phyloP scores from a whole-genome alignment of 495 filamentous ascomycete genomes.

The Hypomontagnella submonticulosa region DNA sequence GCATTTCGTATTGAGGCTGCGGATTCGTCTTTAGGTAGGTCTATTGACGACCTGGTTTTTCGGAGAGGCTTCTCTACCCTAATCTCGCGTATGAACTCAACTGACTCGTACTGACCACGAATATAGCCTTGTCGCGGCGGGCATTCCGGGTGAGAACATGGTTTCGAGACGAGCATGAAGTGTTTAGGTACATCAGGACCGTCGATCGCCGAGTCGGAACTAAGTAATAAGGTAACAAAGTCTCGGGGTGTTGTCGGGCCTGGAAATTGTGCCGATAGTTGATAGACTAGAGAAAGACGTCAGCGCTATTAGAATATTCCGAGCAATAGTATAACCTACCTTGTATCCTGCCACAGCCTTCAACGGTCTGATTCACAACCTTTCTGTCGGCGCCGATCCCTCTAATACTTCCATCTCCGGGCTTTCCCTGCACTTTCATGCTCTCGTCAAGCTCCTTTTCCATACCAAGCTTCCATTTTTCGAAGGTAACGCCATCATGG shows the following conservation, averaged over 20 bases:
- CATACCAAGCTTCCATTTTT: conserved; percentile 70
- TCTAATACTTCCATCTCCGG: conserved; percentile 76
- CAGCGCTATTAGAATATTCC: conserved; percentile 12
- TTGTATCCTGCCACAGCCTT: conserved; percentile 67
- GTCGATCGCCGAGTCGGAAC: conserved; percentile 54
- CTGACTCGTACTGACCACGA: conserved; percentile 87
- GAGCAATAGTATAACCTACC: conserved; percentile 52
- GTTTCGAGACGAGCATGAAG: conserved; percentile 88
- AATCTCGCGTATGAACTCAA: conserved; percentile 91
- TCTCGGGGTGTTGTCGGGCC: conserved; percentile 88
- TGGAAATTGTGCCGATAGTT: conserved; percentile 89
- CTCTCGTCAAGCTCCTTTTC: conserved; percentile 71
- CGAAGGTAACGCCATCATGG: conserved; percentile 75
- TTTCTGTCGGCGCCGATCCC: conserved; percentile 84
- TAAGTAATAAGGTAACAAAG: conserved; percentile 82
- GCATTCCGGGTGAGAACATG: conserved; percentile 78
- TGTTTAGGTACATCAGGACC: conserved; percentile 57
- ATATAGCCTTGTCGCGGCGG: conserved; percentile 75
- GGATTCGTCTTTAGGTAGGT: conserved; percentile 44
- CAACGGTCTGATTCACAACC: conserved; percentile 67
- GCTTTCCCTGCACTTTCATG: conserved; percentile 67
- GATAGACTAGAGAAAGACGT: conserved; percentile 68
- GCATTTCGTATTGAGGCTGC: conserved; percentile 19
- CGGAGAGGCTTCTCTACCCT: conserved; percentile 57
- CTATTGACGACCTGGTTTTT: conserved; percentile 49